Evolutionary conservation across 805 yeast genomes (phyloP), one percentile per base, ranked within the genome.

Genomic region (Scheffersomyces lignosus): DNA sequence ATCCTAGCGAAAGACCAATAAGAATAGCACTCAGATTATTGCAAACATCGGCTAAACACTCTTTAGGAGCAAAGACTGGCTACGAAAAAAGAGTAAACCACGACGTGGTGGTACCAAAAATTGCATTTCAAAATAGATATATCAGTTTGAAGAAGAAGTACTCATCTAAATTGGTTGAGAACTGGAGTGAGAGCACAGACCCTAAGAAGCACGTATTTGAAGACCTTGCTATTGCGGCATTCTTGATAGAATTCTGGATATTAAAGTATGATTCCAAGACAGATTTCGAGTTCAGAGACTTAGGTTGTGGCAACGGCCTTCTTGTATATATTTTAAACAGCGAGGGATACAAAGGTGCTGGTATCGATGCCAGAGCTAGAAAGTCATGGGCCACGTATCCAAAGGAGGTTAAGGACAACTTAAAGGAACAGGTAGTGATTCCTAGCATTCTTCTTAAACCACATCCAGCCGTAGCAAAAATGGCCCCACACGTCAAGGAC

Each of bases 171-270:
- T 64, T 91, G 33, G 89, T 89, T 9, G 86, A 81, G 27, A 75
- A 73, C 45, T 91, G 98, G 98, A 80, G 74, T n/a, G 98, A 91
- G 61, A 80, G 83, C 20, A 91, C 98, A 2, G 97, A 91, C 60
- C 97, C 97, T 3, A 77, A 83, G 49, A 91, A 91, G 58, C 98
- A 91, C 63, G 97, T 91, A 0, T 91, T 90, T 64, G 98, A 91
- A 66, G 98, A 91, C 58, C 77, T 91, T 36, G 95, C 96, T 3
- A 90, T 91, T 48, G 97, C 97, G 1, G 96, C 97, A 0, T 91
- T 91, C 49, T 68, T 91, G 43, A 86, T 91, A 18, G 96, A 87
- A 62, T 71, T 87, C 24, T 91, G 98, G 98, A 61, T 61, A 5
- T 66, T 72, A 31, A 55, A 54, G 22, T 51, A 48, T 20, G 71